Percentiles rank a stretch among this genome's conserved stretches.
Evolutionary conservation across 75 land plant genomes (phyloP).

Genomic region (Pinus albicaulis): DNA sequence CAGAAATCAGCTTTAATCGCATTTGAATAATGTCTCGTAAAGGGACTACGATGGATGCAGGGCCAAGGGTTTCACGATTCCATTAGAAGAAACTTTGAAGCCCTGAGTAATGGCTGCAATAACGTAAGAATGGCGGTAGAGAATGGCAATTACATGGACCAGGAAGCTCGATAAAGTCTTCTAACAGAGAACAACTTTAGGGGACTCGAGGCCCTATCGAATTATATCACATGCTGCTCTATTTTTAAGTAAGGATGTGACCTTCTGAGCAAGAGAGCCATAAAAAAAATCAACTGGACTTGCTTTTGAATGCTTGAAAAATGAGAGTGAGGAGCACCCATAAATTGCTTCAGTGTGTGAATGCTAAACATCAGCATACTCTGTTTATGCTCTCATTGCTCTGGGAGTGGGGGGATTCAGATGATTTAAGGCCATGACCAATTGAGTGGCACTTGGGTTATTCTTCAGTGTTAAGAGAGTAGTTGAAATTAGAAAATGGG

Average conservation of each 20-base stretch:
- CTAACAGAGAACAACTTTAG: not conserved
- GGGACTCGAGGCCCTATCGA: not conserved
- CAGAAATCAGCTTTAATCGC: too few species aligned
- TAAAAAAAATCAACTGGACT: not conserved
- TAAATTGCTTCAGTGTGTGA: not conserved
- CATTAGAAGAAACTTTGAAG: too few species aligned
- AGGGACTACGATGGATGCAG: too few species aligned
- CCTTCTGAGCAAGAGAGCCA: not conserved
- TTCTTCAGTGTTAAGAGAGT: too few species aligned
- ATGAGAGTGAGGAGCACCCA: not conserved
- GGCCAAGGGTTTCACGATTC: too few species aligned
- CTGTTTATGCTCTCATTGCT: too few species aligned
- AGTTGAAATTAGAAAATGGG: slow-evolving; percentile 23
- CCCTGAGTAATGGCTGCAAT: too few species aligned
- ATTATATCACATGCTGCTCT: not conserved
- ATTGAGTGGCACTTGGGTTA: too few species aligned
- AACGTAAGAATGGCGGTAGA: not conserved
- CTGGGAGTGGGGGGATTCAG: too few species aligned
- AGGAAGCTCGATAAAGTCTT: not conserved
- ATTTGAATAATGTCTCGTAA: too few species aligned
- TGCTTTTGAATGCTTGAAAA: not conserved
- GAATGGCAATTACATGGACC: not conserved
- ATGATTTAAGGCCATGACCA: too few species aligned
- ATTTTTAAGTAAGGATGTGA: not conserved
- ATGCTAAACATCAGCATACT: not conserved